Evolutionary conservation across 345 rosid species (phyloP).

Genomic region (Citrus hindsii): DNA sequence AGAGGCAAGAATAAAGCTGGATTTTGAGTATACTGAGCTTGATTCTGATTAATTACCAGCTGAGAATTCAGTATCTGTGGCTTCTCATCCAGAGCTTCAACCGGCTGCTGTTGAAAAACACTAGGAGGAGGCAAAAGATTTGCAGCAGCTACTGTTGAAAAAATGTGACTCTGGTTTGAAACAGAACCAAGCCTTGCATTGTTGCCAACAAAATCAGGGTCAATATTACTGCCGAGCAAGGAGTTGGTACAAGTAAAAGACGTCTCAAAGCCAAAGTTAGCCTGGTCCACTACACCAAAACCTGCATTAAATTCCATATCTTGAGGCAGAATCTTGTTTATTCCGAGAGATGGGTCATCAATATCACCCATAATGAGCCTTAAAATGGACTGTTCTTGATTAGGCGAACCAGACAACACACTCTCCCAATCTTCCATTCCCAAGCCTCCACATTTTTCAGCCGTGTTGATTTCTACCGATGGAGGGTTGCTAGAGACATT

Average conservation of each 20-base stretch:
- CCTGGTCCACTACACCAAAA: constrained; percentile 64
- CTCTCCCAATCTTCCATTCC: constrained; percentile 70
- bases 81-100: constrained; percentile 43
- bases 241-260: constrained; percentile 10
- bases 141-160: constrained; percentile 6
- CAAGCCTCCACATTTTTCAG: constrained; percentile 58
- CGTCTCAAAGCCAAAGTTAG: constrained; percentile 44
- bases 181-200: constrained; percentile 24
- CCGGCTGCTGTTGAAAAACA: constrained; percentile 27
- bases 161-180: constrained; percentile 17
- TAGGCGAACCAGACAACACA: constrained; percentile 52
- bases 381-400: constrained; percentile 64
- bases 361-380: constrained; percentile 69
- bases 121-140: constrained; percentile 19
- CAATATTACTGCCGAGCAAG: constrained; percentile 22
- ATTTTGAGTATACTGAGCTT: constrained; percentile 40
- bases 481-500: constrained; percentile 28
- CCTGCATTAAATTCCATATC: constrained; percentile 47
- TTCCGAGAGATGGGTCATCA: constrained; percentile 56
- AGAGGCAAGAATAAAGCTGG: constrained; percentile 48
- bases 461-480: constrained; percentile 19
- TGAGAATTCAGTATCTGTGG: constrained; percentile 48
- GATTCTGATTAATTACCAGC: constrained; percentile 47
- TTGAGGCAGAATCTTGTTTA: constrained; percentile 55
- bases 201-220: neutral